Conservation (phyloP, 768 basidiomycete genomes). For the Tulasnella sp. region DNA sequence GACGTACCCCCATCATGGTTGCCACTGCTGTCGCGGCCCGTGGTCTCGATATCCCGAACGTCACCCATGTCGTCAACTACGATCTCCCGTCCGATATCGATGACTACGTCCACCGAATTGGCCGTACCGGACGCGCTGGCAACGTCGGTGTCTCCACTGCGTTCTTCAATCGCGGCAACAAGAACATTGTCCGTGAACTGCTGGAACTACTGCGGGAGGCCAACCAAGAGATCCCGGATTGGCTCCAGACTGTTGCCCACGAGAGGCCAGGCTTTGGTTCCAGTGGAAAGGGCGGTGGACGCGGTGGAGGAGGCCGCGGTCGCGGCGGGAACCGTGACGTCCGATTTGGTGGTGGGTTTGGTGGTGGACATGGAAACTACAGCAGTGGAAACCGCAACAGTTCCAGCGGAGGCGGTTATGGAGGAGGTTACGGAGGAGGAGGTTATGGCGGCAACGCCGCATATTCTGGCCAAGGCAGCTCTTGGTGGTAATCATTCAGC, state of each 20-base stretch:
- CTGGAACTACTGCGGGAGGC: constrained; percentile 91
- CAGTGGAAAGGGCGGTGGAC: constrained; percentile 36
- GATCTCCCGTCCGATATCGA: constrained; percentile 97
- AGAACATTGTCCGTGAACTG: constrained; percentile 81
- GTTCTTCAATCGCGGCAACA: constrained; percentile 91
- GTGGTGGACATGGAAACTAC: constrained; percentile 12
- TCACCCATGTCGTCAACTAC: constrained; percentile 97
- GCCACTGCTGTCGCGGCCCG: constrained; percentile 98
- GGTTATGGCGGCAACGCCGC: constrained; percentile 38
- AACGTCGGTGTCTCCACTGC: constrained; percentile 94
- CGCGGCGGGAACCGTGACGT: constrained; percentile 42
- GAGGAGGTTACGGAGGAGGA: constrained; percentile 26
- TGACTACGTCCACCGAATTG: constrained; percentile 97
- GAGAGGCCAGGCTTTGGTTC: constrained; percentile 47
- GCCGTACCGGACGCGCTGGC: constrained; percentile 96
- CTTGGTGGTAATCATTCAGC: constrained; percentile 38
- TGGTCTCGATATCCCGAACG: constrained; percentile 98
- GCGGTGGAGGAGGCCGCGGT: constrained; percentile 42
- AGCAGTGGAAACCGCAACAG: constrained; percentile 30
- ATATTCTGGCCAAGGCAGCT: constrained; percentile 26
- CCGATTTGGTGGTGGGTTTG: constrained; percentile 26
- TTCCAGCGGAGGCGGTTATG: constrained; percentile 23
- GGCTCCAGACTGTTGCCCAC: constrained; percentile 78
- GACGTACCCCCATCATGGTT: constrained; percentile 90
- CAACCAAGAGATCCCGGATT: constrained; percentile 84